phyloP scores from a whole-genome alignment of 2,329 filamentous ascomycete species.

The Drechslerella coelobrocha region DNA sequence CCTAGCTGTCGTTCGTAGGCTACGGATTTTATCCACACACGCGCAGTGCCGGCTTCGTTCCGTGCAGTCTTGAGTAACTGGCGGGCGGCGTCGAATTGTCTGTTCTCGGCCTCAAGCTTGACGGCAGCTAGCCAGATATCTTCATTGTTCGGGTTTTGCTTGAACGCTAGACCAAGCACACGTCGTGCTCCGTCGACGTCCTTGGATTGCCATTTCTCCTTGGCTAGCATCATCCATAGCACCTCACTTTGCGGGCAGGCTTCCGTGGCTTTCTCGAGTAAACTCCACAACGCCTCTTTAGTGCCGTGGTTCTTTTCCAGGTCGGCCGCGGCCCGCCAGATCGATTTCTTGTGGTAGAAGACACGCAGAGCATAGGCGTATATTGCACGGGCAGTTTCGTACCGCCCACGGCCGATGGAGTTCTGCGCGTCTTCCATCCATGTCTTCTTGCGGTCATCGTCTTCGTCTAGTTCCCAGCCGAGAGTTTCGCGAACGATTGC shows the following conservation, averaged over 20 bases:
- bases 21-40: conserved; percentile 96
- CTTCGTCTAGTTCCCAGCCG: conserved; percentile 90
- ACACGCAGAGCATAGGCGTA: conserved; percentile 88
- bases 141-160: conserved; percentile 94
- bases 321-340: conserved; percentile 90
- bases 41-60: conserved; percentile 88
- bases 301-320: conserved; percentile 88
- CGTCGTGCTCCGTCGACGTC: conserved; percentile 84
- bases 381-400: conserved; percentile 90
- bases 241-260: conserved; percentile 90
- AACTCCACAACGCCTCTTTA: conserved; percentile 79
- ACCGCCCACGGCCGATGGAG: conserved; percentile 80
- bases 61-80: conserved; percentile 82
- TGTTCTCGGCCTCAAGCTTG: conserved; percentile 91
- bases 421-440: conserved; percentile 93
- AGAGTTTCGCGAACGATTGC: conserved; percentile 92
- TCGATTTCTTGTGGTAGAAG: conserved; percentile 83
- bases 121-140: conserved; percentile 97
- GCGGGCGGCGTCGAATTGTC: conserved; percentile 79
- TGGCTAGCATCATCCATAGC: conserved; percentile 93
- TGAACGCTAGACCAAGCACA: conserved; percentile 87
- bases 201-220: conserved; percentile 90
- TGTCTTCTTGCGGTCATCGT: conserved; percentile 92
- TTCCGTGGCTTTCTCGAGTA: conserved; percentile 91
- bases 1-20: conserved; percentile 88